A percentile compares a stretch with the other conserved stretches of the same genome.
These are phyloP conservation scores for Danielozyma ontarioensis DNA, from an alignment of 805 yeast genomes.

Conservation along the genomic window DNA sequence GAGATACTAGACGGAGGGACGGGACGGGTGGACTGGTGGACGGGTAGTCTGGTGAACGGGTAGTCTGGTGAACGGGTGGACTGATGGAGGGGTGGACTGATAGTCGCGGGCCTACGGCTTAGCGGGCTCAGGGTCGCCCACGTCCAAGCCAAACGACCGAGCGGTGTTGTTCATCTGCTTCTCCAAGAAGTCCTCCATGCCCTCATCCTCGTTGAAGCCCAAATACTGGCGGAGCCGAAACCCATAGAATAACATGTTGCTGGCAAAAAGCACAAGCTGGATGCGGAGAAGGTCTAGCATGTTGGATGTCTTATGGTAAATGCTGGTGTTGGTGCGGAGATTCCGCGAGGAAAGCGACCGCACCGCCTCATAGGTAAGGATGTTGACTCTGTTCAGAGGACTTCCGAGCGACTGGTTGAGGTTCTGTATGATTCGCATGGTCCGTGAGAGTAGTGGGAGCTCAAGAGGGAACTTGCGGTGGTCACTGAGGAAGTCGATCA, in stretches of 20 bases:
- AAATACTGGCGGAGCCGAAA: background rate
- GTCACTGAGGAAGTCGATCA: constrained; percentile 55
- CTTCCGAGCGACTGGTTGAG: constrained; percentile 61
- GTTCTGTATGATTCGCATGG: constrained; percentile 72
- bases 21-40: constrained; percentile 1
- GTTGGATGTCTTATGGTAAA: no score
- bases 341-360: no score
- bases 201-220: constrained; percentile 9
- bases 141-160: constrained; percentile 38
- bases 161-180: constrained; percentile 38
- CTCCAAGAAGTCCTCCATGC: constrained; percentile 44
- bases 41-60: no score
- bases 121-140: no score
- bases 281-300: no score
- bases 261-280: background rate
- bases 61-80: no score
- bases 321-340: no score
- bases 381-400: constrained; percentile 67
- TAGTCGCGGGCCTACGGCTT: no score
- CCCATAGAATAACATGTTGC: background rate
- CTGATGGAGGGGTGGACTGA: no score
- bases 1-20: background rate
- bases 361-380: constrained; percentile 56
- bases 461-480: constrained; percentile 63
- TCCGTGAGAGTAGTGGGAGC: constrained; percentile 58